Conservation (phyloP, 1,284 basidiomycete genomes). For the Heterobasidion parviporum region DNA sequence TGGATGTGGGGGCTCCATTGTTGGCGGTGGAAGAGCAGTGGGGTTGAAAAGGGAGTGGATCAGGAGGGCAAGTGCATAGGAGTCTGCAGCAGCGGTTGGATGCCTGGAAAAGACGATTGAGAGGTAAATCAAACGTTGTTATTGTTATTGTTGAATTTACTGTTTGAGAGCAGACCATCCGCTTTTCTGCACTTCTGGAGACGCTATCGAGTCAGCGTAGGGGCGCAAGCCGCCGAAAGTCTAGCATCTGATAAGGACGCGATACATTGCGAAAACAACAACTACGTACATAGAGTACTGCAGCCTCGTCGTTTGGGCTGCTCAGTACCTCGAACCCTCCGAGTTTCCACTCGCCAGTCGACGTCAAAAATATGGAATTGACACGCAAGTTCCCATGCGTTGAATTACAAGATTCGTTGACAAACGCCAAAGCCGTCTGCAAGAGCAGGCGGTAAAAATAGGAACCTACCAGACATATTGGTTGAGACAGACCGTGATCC, state of each 20-base stretch:
- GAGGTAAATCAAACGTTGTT: slow-evolving; percentile 6
- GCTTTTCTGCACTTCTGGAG: slow-evolving; percentile 87
- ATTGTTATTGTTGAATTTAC: slow-evolving; percentile 33
- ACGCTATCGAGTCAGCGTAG: slow-evolving; percentile 46
- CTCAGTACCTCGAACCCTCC: slow-evolving; percentile 92
- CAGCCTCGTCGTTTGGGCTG: slow-evolving; percentile 66
- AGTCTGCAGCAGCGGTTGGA: slow-evolving; percentile 69
- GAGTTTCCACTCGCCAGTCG: slow-evolving; percentile 93
- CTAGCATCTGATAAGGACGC: slow-evolving; percentile 33
- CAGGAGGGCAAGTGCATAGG: slow-evolving; percentile 82
- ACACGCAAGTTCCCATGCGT: slow-evolving; percentile 84
- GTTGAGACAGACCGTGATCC: slow-evolving; percentile 65
- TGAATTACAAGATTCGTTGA: slow-evolving; percentile 81
- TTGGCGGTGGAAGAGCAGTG: slow-evolving; percentile 50
- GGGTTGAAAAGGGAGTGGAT: slow-evolving; percentile 86
- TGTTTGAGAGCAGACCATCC: slow-evolving; percentile 84
- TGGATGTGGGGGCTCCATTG: slow-evolving; percentile 64
- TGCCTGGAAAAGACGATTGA: slow-evolving; percentile 34
- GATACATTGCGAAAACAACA: slow-evolving; percentile 10
- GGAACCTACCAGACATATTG: background rate
- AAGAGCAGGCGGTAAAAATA: slow-evolving; percentile 8
- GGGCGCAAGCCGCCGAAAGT: slow-evolving; percentile 65
- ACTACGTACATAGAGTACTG: slow-evolving; percentile 69
- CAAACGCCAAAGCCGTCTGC: slow-evolving; percentile 84
- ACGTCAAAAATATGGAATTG: slow-evolving; percentile 81